Evolutionary conservation across 2,329 filamentous ascomycete genomes (phyloP).

Genomic region (Sordariomycetes sp.): DNA sequence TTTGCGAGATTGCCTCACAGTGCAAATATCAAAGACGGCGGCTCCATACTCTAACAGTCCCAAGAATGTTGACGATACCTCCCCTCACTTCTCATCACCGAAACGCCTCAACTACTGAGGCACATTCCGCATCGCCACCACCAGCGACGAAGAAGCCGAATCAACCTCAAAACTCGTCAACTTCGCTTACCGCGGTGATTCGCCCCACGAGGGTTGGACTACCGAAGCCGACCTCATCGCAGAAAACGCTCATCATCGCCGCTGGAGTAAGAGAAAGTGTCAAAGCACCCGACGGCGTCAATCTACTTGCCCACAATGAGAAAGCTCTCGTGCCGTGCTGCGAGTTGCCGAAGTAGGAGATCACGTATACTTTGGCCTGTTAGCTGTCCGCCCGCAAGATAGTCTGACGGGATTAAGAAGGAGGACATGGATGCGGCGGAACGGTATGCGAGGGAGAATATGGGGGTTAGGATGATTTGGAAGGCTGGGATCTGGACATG

Average conservation of each 20-base stretch:
- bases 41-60: too few relatives aligned
- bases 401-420: slow-evolving; percentile 33
- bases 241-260: slow-evolving; percentile 32
- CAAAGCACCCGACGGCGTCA: slow-evolving; percentile 19
- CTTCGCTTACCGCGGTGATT: slow-evolving; percentile 33
- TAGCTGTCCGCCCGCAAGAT: slow-evolving; percentile 34
- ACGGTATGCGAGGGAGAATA: slow-evolving; percentile 19
- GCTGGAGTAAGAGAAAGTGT: slow-evolving; percentile 28
- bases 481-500: slow-evolving; percentile 34
- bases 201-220: slow-evolving; percentile 32
- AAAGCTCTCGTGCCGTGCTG: slow-evolving; percentile 29
- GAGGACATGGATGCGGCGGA: slow-evolving; percentile 31
- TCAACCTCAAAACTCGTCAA: slow-evolving; percentile 27
- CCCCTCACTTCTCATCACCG: too few relatives aligned
- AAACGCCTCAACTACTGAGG: too few relatives aligned
- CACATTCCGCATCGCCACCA: slow-evolving; percentile 24
- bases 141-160: slow-evolving; percentile 21
- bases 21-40: too few relatives aligned
- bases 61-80: too few relatives aligned
- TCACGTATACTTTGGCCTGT: slow-evolving; percentile 35
- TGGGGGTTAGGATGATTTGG: slow-evolving; percentile 25
- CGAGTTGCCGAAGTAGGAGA: slow-evolving; percentile 23
- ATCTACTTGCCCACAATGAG: slow-evolving; percentile 26
- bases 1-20: too few relatives aligned
- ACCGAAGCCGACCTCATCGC: slow-evolving; percentile 35